Base-by-base conservation (phyloP, 164 flowering plant genomes). In the Stephania yunnanensis region DNA sequence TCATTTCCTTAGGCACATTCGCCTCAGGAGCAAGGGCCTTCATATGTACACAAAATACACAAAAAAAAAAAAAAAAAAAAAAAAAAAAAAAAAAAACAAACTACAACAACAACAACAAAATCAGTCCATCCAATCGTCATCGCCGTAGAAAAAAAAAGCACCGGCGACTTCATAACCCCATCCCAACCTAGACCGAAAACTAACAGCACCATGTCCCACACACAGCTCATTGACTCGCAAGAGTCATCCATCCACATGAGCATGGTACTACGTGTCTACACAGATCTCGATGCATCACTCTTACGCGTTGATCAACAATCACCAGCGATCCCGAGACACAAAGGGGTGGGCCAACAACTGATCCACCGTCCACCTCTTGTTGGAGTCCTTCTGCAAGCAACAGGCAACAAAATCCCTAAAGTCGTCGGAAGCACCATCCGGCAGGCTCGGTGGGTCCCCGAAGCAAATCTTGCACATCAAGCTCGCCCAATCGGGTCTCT, bases 381-480 rank as follows among this genome's bases (percentile, higher is more conserved):
- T 76, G 2, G 92, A 84, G 1, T 90, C 97, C 81, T 90, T 92
- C 80, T 88, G 90, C 80, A 92, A 70, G 79, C 97, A 92, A 81
- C 93, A 89, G 73, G 75, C 73, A 12, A 92, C 70, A 55, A 92
- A 92, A 75, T 83, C 80, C 71, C 85, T 75, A 45, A 92, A 90
- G 71, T 87, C 89, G 13, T 69, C 78, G 55, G 97, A 90, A 12
- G 81, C 86, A 1, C 71, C 77, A 15, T 77, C 89, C 25, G 94
- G 97, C 80, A 85, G 52, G 22, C 76, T 69, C 52, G 97, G 95
- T 19, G 88, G 85, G 1, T 92, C 93, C 0, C 92, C 93, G 77
- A 92, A 90, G 74, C 97, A 92, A 2, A 92, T 90, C 4, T 90
- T 91, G 71, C 93, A 90, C 97, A 92, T 92, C 46, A 92, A 81